Base-by-base conservation (phyloP, 1,284 basidiomycete genomes). In the Albatrellus sp. region DNA sequence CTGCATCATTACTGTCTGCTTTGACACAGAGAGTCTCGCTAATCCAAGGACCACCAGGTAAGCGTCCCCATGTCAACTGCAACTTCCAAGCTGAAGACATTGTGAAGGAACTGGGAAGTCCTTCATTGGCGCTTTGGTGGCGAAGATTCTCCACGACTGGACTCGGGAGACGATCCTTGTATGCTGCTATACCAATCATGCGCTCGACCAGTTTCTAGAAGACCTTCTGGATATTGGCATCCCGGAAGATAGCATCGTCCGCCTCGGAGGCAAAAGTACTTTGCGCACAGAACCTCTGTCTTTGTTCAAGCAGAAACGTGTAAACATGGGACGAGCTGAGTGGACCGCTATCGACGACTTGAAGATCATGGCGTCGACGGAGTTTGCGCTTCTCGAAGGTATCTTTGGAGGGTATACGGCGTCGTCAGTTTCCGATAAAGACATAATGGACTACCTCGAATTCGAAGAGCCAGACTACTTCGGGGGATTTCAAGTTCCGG, bases 1-100 rank as follows among this genome's bases (percentile, higher is more conserved):
- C 65, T 0, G 48, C 46, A 0, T 76, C 77, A 0, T 57, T 80
- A 3, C 50, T 76, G 2, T 55, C 68, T 0, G 73, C 72, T 7
- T 57, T 81, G 9, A 73, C 67, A 0, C 74, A 78, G 47, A 59
- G 55, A 5, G 61, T 80, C 2, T 71, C 76, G 0, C 53, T 80
- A 11, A 76, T 81, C 29, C 79, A 80, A 58, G 78, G 77, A 0
- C 79, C 78, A 0, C 79, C 77, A 39, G 79, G 77, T 78, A 32
- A 19, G 14, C 28, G 14, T 19, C 8, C 11, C 30, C 2, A n/a
- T 24, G 5, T 4, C 29, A 6, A 1, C 17, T 29, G 1, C 6
- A 14, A n/a, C 28, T 12, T 43, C 13, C 29, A 6, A n/a, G 29
- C 14, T 30, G 11, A 9, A 3, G 2, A 38, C 34, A 17, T 5